Evolutionary conservation across 495 filamentous ascomycete species (phyloP).

Genomic region (Astrocystis sublimbata): DNA sequence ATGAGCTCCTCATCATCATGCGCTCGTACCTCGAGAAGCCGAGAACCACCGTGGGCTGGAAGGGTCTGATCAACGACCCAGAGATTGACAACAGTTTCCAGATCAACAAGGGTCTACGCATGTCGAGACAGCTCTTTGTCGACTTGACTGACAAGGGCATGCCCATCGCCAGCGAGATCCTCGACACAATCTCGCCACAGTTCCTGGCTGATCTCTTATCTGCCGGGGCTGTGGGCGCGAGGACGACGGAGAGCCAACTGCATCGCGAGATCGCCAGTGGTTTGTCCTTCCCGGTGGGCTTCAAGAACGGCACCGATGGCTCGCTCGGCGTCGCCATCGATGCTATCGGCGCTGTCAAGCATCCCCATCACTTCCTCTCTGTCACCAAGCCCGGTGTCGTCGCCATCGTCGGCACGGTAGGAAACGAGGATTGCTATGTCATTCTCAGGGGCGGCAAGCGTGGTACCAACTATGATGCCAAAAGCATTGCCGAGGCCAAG

Average conservation of each 20-base stretch:
- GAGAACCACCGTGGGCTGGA: conserved; percentile 98
- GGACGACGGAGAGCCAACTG: conserved; percentile 93
- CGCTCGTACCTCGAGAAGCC: conserved; percentile 98
- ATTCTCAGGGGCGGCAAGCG: conserved; percentile 92
- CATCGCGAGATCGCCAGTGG: conserved; percentile 95
- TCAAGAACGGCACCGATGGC: conserved; percentile 99
- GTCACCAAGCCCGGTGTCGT: conserved; percentile 97
- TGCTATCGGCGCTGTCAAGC: conserved; percentile 89
- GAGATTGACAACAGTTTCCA: conserved; percentile 98
- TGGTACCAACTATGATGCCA: conserved; percentile 90
- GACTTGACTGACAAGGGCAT: conserved; percentile 93
- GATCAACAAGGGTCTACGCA: conserved; percentile 94
- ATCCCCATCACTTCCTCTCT: conserved; percentile 96
- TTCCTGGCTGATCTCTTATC: conserved; percentile 94
- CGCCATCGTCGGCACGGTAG: conserved; percentile 91
- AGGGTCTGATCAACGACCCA: conserved; percentile 98
- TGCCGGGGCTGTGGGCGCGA: conserved; percentile 89
- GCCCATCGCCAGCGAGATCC: conserved; percentile 98
- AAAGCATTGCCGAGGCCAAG: conserved; percentile 77
- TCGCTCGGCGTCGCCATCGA: conserved; percentile 88
- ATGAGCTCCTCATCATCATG: conserved; percentile 95
- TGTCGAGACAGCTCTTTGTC: conserved; percentile 88
- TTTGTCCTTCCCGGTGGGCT: conserved; percentile 94
- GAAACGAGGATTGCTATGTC: conserved; percentile 98
- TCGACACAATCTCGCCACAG: conserved; percentile 98